These are phyloP conservation scores for Prosopis cineraria DNA, from an alignment of 306 rosid species.

Conservation along the genomic window DNA sequence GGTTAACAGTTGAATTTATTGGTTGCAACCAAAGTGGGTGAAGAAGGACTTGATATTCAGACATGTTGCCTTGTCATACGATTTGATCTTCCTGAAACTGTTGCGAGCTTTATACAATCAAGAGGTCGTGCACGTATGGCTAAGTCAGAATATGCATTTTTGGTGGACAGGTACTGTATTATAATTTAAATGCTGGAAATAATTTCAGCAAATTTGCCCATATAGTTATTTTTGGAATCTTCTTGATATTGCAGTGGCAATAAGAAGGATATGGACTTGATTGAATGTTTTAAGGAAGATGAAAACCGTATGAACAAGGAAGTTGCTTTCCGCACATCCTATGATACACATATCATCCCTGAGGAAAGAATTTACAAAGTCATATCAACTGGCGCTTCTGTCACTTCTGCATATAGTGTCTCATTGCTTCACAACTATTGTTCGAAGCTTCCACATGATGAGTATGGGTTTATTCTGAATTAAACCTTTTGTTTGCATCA, in stretches of 20 bases:
- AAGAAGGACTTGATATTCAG: conserved; percentile 99
- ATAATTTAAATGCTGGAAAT: conserved; percentile 27
- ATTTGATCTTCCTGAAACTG: conserved; percentile 97
- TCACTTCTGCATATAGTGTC: conserved; percentile 73
- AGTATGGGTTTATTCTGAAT: conserved; percentile 55
- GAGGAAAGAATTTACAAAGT: conserved; percentile 71
- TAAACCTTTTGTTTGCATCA: conserved; percentile 26
- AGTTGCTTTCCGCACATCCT: conserved; percentile 60
- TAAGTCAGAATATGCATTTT: conserved; percentile 83
- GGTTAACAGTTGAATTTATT: conserved; percentile 77
- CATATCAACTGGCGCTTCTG: conserved; percentile 81
- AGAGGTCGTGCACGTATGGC: conserved; percentile 98
- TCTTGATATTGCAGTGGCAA: conserved; percentile 58
- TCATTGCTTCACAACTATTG: conserved; percentile 82
- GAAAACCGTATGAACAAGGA: conserved; percentile 75
- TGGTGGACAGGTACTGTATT: conserved; percentile 81
- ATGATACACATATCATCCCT: conserved; percentile 51
- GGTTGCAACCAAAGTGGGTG: conserved; percentile 98
- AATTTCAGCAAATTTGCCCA: conserved; percentile 20
- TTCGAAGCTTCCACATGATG: conserved; percentile 90
- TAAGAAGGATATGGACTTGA: conserved; percentile 67
- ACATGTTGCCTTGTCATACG: conserved; percentile 94
- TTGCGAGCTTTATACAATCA: conserved; percentile 97
- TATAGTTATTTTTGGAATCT: conserved; percentile 26
- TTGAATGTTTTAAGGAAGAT: conserved; percentile 57